phyloP scores from a whole-genome alignment of 805 yeast species.

The Monosporozyma unispora region DNA sequence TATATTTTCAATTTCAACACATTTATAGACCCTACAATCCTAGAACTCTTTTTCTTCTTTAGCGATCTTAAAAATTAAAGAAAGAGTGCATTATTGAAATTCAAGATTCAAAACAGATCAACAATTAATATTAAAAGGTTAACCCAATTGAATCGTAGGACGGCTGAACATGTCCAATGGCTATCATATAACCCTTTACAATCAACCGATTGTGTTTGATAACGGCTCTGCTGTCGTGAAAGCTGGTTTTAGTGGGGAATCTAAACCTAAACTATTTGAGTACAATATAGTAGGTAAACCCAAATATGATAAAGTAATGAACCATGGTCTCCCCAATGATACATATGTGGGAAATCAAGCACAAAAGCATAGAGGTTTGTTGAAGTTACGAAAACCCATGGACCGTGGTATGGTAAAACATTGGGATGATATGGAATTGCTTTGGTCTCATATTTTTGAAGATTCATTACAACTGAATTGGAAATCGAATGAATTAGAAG shows the following conservation, averaged over 20 bases:
- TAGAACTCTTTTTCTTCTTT: not conserved
- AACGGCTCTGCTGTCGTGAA: slow-evolving; percentile 80
- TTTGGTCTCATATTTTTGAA: slow-evolving; percentile 65
- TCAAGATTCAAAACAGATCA: not conserved
- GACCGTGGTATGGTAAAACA: slow-evolving; percentile 68
- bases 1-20: not conserved
- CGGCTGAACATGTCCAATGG: not conserved
- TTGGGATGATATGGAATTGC: slow-evolving; percentile 79
- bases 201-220: slow-evolving; percentile 72
- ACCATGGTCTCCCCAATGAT: slow-evolving; percentile 48
- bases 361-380: slow-evolving; percentile 67
- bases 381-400: slow-evolving; percentile 62
- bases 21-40: not conserved
- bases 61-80: not conserved
- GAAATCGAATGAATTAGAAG: slow-evolving; percentile 38
- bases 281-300: slow-evolving; percentile 72
- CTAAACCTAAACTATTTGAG: slow-evolving; percentile 57
- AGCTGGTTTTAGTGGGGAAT: slow-evolving; percentile 92
- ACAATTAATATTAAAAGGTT: not conserved
- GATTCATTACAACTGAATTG: slow-evolving; percentile 46
- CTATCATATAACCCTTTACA: slow-evolving; percentile 29
- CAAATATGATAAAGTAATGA: slow-evolving; percentile 77
- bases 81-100: not conserved
- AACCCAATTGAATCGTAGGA: not conserved
- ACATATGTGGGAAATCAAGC: slow-evolving; percentile 70